Conservation (phyloP, 345 rosid genomes). For the Alliaria petiolata region DNA sequence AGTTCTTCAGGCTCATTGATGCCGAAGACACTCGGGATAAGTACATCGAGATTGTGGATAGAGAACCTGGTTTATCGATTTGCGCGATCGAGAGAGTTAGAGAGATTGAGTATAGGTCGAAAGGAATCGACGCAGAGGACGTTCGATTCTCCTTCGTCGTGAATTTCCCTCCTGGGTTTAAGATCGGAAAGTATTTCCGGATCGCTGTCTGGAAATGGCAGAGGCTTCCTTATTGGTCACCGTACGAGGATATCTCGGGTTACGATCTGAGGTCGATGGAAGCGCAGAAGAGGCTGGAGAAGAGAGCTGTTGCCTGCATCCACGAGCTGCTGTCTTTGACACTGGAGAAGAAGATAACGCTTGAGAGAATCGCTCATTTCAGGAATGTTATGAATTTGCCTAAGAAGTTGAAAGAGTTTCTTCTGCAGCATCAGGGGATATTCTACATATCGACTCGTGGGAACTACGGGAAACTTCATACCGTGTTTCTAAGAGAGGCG, state of each 20-base stretch:
- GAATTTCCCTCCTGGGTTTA: slow-evolving; percentile 91
- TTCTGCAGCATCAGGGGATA: slow-evolving; percentile 87
- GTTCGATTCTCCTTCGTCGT: slow-evolving; percentile 74
- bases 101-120: slow-evolving; percentile 83
- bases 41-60: slow-evolving; percentile 73
- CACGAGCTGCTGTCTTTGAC: slow-evolving; percentile 82
- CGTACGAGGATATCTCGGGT: slow-evolving; percentile 79
- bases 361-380: slow-evolving; percentile 93
- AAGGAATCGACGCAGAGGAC: slow-evolving; percentile 80
- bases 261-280: slow-evolving; percentile 86
- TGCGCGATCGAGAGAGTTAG: slow-evolving; percentile 79
- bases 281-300: slow-evolving; percentile 92
- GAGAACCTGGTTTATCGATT: slow-evolving; percentile 47
- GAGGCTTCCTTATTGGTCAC: slow-evolving; percentile 90
- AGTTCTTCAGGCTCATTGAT: slow-evolving; percentile 62
- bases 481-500: slow-evolving; percentile 82
- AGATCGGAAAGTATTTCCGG: slow-evolving; percentile 80
- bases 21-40: slow-evolving; percentile 72
- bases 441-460: slow-evolving; percentile 95
- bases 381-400: slow-evolving; percentile 79
- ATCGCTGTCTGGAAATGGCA: slow-evolving; percentile 99
- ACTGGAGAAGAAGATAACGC: slow-evolving; percentile 81
- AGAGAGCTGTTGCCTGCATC: slow-evolving; percentile 87
- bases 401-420: slow-evolving; percentile 78
- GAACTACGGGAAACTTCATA: slow-evolving; percentile 90